Evolutionary conservation across 345 rosid species (phyloP).

Genomic region (Carallia brachiata): DNA sequence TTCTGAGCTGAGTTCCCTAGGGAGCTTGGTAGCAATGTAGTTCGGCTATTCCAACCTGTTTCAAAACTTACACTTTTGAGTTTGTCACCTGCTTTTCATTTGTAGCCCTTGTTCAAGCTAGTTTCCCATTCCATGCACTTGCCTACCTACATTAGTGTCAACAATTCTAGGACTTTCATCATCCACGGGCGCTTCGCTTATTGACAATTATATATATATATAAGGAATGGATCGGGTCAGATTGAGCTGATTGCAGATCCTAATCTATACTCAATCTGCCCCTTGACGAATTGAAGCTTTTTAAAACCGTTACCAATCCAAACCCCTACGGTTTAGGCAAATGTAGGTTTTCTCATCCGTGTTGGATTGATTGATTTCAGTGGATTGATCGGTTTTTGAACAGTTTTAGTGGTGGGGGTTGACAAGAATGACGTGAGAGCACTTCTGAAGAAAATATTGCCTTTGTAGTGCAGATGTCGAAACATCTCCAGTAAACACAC

Average conservation of each 20-base stretch:
- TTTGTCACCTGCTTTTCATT: constrained; percentile 32
- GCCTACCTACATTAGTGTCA: constrained; percentile 12
- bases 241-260: no score
- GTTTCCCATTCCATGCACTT: constrained; percentile 11
- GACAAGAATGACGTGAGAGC: no score
- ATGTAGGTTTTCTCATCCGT: no score
- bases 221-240: no score
- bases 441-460: background rate
- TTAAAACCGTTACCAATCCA: no score
- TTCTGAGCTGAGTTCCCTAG: constrained; percentile 20
- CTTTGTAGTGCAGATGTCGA: background rate
- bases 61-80: constrained; percentile 47
- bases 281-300: no score
- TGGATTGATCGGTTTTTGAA: no score
- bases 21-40: constrained; percentile 26
- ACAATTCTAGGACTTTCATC: constrained; percentile 23
- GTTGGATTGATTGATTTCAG: no score
- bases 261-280: no score
- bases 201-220: no score
- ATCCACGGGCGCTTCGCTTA: constrained; percentile 11
- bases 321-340: no score
- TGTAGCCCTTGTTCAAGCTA: constrained; percentile 20
- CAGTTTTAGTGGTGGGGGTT: no score
- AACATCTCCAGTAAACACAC: background rate
- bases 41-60: constrained; percentile 51